phyloP scores from a whole-genome alignment of 371 early-diverging fungal genomes.

The Mortierella sp. region DNA sequence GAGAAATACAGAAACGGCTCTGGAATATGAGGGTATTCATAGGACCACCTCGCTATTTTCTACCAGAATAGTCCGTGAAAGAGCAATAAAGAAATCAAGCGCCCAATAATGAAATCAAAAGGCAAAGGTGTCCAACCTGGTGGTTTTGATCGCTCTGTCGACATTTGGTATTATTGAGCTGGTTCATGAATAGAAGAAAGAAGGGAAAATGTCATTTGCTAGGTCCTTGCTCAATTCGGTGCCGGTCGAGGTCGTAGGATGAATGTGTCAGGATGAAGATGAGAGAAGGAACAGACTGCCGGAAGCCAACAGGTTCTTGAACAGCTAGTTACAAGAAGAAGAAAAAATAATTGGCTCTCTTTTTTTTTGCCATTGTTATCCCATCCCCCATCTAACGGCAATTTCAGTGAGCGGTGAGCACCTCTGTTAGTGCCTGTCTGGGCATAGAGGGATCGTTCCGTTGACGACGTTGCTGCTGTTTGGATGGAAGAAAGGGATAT shows the following conservation, averaged over 20 bases:
- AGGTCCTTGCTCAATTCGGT: neutral
- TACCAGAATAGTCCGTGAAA: neutral
- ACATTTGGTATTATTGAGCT: neutral
- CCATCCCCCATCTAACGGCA: neutral
- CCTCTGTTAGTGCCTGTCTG: neutral
- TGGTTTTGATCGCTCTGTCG: neutral
- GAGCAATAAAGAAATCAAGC: neutral
- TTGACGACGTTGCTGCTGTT: neutral
- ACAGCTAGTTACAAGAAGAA: neutral
- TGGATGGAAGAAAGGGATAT: neutral
- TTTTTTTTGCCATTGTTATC: slow-evolving; percentile 1
- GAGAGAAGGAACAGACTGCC: neutral
- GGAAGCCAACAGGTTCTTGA: neutral
- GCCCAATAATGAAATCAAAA: neutral
- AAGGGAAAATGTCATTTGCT: neutral
- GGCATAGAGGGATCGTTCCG: neutral
- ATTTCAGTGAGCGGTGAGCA: slow-evolving; percentile 2
- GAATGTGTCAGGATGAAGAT: neutral
- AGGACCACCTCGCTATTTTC: neutral
- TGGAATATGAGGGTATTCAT: neutral
- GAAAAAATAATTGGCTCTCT: neutral
- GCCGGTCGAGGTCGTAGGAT: neutral
- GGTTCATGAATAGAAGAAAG: neutral
- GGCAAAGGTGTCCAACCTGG: neutral
- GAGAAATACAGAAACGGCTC: neutral